A percentile compares a stretch with the other conserved stretches of the same genome.
Conservation (phyloP, 345 rosid species). For the Boechera retrofracta region DNA sequence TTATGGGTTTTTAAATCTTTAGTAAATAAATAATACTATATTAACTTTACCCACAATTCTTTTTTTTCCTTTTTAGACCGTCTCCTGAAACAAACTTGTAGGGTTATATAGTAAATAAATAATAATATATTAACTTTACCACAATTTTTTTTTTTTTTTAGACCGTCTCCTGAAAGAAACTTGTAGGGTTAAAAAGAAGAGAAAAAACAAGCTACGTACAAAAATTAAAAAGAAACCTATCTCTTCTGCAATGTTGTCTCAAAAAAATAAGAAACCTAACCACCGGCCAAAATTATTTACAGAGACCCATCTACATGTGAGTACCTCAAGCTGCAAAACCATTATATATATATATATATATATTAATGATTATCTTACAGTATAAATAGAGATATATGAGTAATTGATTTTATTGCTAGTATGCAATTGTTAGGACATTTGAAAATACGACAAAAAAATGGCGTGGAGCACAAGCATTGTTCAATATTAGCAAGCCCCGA, state of each 20-base stretch:
- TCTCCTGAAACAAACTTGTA: not conserved
- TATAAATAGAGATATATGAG: not conserved
- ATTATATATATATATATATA: not conserved
- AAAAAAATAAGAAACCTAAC: not conserved
- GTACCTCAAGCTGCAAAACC: constrained; percentile 6
- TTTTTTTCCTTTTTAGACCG: not conserved
- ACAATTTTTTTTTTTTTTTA: not conserved
- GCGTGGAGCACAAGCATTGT: constrained; percentile 44
- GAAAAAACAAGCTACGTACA: not conserved
- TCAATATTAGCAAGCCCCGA: constrained; percentile 22
- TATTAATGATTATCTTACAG: not conserved
- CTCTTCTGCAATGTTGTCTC: not conserved
- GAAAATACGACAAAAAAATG: constrained; percentile 34
- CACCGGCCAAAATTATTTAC: not conserved
- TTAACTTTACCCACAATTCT: not conserved
- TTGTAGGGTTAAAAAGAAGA: not conserved
- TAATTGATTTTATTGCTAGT: constrained; percentile 10
- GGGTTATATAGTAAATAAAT: not conserved
- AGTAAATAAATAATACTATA: not conserved
- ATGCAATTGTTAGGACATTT: constrained; percentile 37
- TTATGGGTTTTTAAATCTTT: not conserved
- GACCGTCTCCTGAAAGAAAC: constrained; percentile 13
- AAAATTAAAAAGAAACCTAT: not conserved
- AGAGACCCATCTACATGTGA: constrained; percentile 33
- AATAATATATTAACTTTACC: not conserved